These are phyloP conservation scores for Alectoria sarmentosa DNA, from an alignment of 495 filamentous ascomycete genomes.

Conservation along the genomic window DNA sequence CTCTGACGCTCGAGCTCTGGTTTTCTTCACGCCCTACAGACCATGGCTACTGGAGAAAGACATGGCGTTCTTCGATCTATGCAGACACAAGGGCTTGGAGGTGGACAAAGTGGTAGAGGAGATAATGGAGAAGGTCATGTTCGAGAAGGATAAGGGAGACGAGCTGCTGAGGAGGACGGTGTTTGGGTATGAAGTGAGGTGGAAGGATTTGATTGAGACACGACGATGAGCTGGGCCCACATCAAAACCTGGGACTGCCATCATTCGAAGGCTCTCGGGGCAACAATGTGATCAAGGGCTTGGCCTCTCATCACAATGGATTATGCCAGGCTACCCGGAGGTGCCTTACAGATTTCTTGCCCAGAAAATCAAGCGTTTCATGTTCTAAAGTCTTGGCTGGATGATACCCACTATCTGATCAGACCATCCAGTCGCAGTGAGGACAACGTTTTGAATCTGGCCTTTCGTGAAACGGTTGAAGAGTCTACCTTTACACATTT, in stretches of 20 bases:
- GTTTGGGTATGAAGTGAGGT: constrained; percentile 62
- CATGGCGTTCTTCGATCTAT: constrained; percentile 75
- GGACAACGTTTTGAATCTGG: background rate
- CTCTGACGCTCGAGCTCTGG: constrained; percentile 56
- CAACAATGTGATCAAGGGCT: background rate
- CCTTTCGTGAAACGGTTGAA: background rate
- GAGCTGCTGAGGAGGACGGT: constrained; percentile 69
- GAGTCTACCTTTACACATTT: background rate
- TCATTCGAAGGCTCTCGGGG: background rate
- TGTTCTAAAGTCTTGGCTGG: background rate
- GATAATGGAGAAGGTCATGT: constrained; percentile 75
- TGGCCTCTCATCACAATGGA: background rate
- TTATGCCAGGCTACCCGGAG: background rate
- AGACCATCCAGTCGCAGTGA: background rate
- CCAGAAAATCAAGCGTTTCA: background rate
- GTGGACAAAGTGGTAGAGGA: constrained; percentile 76
- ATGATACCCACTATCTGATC: background rate
- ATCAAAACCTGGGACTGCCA: background rate
- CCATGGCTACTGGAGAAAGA: constrained; percentile 84
- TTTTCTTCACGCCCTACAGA: constrained; percentile 90
- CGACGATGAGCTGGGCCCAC: background rate
- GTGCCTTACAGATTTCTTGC: background rate
- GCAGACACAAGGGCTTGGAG: constrained; percentile 55
- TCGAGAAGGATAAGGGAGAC: constrained; percentile 81
- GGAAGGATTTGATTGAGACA: constrained; percentile 5